These are phyloP conservation scores for Syzygium grande DNA, from an alignment of 345 rosid genomes.

Conservation along the genomic window DNA sequence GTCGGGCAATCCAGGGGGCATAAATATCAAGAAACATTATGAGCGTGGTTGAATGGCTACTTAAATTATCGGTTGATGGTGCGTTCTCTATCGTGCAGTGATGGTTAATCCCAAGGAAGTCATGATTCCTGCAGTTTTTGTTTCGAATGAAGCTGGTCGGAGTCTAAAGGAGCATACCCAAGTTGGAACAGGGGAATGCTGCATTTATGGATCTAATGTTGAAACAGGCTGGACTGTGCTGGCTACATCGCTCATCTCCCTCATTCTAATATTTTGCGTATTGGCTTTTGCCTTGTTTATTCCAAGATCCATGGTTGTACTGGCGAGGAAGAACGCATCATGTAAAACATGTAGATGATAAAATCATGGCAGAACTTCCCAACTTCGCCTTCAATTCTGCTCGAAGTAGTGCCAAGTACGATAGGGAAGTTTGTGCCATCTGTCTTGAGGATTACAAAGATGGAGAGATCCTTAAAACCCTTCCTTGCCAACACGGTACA, in stretches of 20 bases:
- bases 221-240: slow-evolving; percentile 54
- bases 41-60: neutral
- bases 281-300: slow-evolving; percentile 31
- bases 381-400: slow-evolving; percentile 28
- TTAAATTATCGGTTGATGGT: neutral
- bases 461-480: slow-evolving; percentile 57
- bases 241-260: slow-evolving; percentile 45
- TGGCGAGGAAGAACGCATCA: slow-evolving; percentile 23
- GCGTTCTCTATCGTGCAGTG: slow-evolving; percentile 30
- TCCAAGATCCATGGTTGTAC: slow-evolving; percentile 35
- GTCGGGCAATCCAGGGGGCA: neutral
- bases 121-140: slow-evolving; percentile 47
- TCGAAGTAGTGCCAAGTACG: slow-evolving; percentile 8
- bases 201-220: slow-evolving; percentile 27
- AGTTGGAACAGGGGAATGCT: slow-evolving; percentile 44
- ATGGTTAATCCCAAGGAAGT: slow-evolving; percentile 41
- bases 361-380: slow-evolving; percentile 47
- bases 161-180: slow-evolving; percentile 33
- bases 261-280: slow-evolving; percentile 32
- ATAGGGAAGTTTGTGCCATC: slow-evolving; percentile 56
- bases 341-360: slow-evolving; percentile 22
- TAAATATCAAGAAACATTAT: neutral
- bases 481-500: slow-evolving; percentile 71
- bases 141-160: slow-evolving; percentile 44
- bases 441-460: slow-evolving; percentile 71